These are phyloP conservation scores for Gyrodon lividus DNA, from an alignment of 768 basidiomycete species.

Conservation along the genomic window DNA sequence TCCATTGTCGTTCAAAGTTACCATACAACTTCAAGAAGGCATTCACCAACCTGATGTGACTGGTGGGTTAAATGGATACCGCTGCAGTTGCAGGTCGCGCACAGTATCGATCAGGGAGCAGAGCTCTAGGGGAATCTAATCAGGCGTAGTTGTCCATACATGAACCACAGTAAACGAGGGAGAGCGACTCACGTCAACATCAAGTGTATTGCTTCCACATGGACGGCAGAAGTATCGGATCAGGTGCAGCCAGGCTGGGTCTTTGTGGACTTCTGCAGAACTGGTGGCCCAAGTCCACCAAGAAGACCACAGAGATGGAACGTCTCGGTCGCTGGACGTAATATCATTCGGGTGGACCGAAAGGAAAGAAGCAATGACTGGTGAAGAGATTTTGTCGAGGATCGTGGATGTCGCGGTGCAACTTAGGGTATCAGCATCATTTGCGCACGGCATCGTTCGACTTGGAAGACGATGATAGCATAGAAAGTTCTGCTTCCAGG, in stretches of 20 bases:
- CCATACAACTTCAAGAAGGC: not conserved
- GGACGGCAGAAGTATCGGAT: slow-evolving; percentile 23
- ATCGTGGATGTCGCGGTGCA: slow-evolving; percentile 9
- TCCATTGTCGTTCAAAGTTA: not conserved
- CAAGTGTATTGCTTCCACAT: slow-evolving; percentile 2
- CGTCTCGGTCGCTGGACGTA: slow-evolving; percentile 16
- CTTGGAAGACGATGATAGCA: too few relatives aligned
- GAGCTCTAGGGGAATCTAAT: slow-evolving; percentile 24
- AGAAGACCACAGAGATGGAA: slow-evolving; percentile 26
- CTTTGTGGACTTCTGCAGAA: slow-evolving; percentile 14
- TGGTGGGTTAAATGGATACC: slow-evolving; percentile 12
- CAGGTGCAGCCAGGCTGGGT: slow-evolving; percentile 25
- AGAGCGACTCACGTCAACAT: slow-evolving; percentile 15
- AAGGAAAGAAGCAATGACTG: slow-evolving; percentile 35
- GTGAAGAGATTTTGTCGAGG: slow-evolving; percentile 19
- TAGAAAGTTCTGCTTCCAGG: too few relatives aligned
- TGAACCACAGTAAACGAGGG: not conserved
- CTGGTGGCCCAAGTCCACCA: slow-evolving; percentile 39
- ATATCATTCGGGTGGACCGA: slow-evolving; percentile 49
- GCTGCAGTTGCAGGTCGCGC: slow-evolving; percentile 27
- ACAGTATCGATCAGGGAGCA: slow-evolving; percentile 21
- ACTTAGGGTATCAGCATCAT: not conserved
- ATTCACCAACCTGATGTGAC: slow-evolving; percentile 16
- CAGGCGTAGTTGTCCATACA: not conserved
- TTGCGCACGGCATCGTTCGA: not conserved